Base-by-base conservation (phyloP, 2,329 filamentous ascomycete genomes). In the Colletotrichum sp. region DNA sequence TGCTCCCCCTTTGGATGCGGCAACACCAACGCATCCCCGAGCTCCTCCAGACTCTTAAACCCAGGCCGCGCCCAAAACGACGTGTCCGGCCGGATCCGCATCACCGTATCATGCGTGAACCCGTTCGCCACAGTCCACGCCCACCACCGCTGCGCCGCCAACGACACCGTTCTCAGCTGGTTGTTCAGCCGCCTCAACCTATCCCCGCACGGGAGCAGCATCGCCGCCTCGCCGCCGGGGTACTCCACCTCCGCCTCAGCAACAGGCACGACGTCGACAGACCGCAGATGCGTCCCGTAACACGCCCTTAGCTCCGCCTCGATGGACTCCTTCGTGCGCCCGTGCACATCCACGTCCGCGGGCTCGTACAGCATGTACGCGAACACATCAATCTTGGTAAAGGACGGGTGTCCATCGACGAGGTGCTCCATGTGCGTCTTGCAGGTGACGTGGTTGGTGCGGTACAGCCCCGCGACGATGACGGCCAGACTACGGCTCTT, bases 51-150 rank as follows among this genome's bases (percentile, higher is more conserved):
- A 13, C 49, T 71, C 70, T 60, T 68, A 59, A 78, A 78, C 15
- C 60, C 26, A 3, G 75, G 77, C 28, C 26, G 30, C 59, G 34
- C 75, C 65, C 44, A 52, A 8, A 78, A 74, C 30, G 34, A 34
- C 13, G 77, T 78, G n/a, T 78, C 77, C 2, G 77, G 75, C 52
- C 77, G 71, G 21, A 78, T 74, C 32, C 77, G 36, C 30, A 78
- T 28, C 32, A 78, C 75, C 2, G 77, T 78, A 8, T 77, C 75
- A 3, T 78, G 71, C 36, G 30, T 57, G 16, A 55, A 74, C 9
- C 77, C 77, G 52, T 68, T 69, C 24, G 64, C 24, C 13, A 78
- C 39, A 15, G 36, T 77, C 77, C 77, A 78, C 16, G 52, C 70
- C 77, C 77, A 78, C 77, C 75, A 78, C 55, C 18, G 16, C 32